Conservation (phyloP, 495 filamentous ascomycete species). For the Penicillium salamii region DNA sequence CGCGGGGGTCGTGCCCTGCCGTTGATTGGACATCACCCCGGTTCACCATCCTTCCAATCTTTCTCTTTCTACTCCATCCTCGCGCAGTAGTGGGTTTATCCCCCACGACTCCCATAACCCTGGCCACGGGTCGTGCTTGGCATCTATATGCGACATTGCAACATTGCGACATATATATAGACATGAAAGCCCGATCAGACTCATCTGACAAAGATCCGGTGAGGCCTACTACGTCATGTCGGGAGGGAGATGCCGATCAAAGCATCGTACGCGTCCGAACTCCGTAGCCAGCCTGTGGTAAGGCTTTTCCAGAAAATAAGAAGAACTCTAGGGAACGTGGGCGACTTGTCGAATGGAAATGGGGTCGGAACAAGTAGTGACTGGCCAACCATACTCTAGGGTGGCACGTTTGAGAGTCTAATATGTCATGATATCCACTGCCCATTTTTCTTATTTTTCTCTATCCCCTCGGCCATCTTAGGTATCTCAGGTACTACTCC, state of each 20-base stretch:
- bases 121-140: neutral
- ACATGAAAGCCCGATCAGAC: neutral
- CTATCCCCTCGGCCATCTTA: too few relatives aligned
- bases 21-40: conserved; percentile 14
- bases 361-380: neutral
- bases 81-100: too few relatives aligned
- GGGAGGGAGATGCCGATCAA: conserved; percentile 21
- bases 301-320: neutral
- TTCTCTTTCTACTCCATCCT: too few relatives aligned
- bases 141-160: neutral
- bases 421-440: neutral
- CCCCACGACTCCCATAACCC: neutral
- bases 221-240: conserved; percentile 23
- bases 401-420: neutral
- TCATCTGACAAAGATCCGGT: neutral
- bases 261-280: neutral
- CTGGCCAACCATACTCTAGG: neutral
- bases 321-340: neutral
- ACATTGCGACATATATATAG: too few relatives aligned
- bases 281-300: too few relatives aligned
- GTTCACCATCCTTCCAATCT: neutral
- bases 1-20: conserved; percentile 1
- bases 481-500: too few relatives aligned
- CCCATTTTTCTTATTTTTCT: too few relatives aligned
- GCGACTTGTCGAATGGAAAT: neutral